Conservation (phyloP, 164 flowering plant species). For the Cinnamomum chago region DNA sequence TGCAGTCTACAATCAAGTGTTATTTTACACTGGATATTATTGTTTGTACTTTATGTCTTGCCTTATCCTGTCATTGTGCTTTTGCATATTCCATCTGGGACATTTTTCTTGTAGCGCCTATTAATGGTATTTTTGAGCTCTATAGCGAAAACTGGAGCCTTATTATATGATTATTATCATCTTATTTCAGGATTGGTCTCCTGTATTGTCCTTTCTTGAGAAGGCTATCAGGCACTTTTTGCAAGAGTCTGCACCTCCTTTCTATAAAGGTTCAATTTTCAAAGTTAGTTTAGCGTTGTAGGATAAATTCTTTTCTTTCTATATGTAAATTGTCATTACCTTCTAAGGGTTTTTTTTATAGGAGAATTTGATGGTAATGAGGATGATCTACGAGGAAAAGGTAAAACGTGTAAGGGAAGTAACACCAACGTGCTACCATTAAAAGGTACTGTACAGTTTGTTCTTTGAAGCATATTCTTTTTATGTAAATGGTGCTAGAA, state of each 20-base stretch:
- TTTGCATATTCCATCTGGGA: background rate
- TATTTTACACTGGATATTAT: background rate
- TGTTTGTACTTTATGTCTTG: background rate
- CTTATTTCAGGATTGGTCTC: constrained; percentile 66
- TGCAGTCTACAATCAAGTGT: background rate
- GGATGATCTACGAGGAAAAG: constrained; percentile 17
- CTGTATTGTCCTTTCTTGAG: constrained; percentile 58
- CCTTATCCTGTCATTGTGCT: background rate
- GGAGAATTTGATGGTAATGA: constrained; percentile 13
- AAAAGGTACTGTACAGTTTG: constrained; percentile 18
- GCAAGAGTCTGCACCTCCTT: constrained; percentile 27
- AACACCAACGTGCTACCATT: constrained; percentile 11
- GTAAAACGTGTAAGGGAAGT: constrained; percentile 21
- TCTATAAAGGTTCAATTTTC: constrained; percentile 33
- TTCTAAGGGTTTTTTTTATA: background rate
- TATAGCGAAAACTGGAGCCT: background rate
- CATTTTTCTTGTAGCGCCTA: background rate
- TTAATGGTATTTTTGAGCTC: background rate
- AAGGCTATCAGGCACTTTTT: constrained; percentile 45
- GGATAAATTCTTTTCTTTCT: background rate
- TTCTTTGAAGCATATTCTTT: constrained; percentile 6
- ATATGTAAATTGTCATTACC: constrained; percentile 7
- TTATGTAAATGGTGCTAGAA: background rate
- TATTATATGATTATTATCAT: constrained; percentile 5
- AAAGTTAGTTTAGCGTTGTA: background rate